phyloP scores from a whole-genome alignment of 139 green algal genomes.

The Volvox africanus region DNA sequence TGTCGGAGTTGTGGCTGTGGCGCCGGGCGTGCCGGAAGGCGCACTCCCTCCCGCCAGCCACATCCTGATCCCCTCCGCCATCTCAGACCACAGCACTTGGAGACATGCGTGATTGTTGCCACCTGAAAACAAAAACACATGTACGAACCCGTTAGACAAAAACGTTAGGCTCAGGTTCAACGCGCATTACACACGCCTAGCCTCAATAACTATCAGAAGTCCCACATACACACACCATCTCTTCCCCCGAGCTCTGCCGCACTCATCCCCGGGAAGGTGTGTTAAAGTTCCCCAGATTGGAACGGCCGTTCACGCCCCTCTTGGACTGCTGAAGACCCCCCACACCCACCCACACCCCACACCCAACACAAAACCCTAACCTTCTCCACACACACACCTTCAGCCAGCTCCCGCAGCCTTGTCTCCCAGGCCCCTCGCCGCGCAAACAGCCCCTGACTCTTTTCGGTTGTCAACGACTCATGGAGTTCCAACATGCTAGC shows the following conservation, averaged over 20 bases:
- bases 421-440: slow-evolving; percentile 37
- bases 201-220: no score
- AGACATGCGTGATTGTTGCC: slow-evolving; percentile 56
- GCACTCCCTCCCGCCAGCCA: slow-evolving; percentile 30
- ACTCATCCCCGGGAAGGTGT: not conserved
- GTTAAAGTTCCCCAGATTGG: no score
- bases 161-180: no score
- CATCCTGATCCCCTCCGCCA: slow-evolving; percentile 41
- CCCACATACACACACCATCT: no score
- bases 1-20: not conserved
- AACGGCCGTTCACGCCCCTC: no score
- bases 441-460: slow-evolving; percentile 32
- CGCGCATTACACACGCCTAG: no score
- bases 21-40: not conserved
- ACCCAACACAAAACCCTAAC: not conserved
- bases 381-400: no score
- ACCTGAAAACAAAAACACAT: slow-evolving; percentile 3
- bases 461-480: slow-evolving; percentile 25
- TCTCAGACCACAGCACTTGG: slow-evolving; percentile 52
- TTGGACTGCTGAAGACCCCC: no score
- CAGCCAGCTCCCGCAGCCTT: slow-evolving; percentile 28
- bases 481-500: slow-evolving; percentile 37
- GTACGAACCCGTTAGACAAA: no score
- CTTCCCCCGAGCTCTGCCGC: not conserved
- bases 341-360: not conserved